These are phyloP conservation scores for Pseudonitzschia pungens DNA, from an alignment of 108 stramenopile species.

Conservation along the genomic window DNA sequence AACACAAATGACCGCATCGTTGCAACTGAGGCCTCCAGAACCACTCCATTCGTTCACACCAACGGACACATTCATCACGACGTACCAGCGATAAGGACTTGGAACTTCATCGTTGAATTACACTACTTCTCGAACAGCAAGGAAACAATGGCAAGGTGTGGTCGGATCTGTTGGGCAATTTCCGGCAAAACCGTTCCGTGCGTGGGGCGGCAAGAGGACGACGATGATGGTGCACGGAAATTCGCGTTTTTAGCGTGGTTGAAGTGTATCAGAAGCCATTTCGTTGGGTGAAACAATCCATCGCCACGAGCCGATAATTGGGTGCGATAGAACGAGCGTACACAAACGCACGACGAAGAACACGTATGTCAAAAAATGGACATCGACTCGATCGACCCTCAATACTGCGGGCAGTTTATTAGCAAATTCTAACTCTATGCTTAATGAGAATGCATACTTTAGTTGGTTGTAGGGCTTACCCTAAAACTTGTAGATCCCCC, in stretches of 20 bases:
- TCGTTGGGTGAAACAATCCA: not conserved
- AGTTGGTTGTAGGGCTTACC: too few relatives aligned
- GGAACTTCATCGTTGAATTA: conserved; percentile 15
- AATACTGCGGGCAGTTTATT: too few relatives aligned
- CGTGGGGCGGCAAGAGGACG: not conserved
- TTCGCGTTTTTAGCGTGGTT: conserved; percentile 1
- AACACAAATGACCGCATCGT: too few relatives aligned
- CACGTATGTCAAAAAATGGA: not conserved
- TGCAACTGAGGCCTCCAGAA: not conserved
- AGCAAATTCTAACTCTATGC: too few relatives aligned
- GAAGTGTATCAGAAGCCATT: conserved; percentile 8
- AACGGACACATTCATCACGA: not conserved
- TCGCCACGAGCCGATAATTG: not conserved
- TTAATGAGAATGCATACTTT: too few relatives aligned
- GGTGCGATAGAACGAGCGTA: not conserved
- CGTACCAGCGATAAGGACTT: conserved; percentile 13
- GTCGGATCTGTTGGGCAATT: too few relatives aligned
- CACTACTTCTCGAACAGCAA: not conserved
- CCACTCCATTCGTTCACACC: not conserved
- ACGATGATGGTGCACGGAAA: not conserved
- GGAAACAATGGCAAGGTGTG: not conserved
- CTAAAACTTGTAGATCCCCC: too few relatives aligned
- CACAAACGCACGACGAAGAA: conserved; percentile 1
- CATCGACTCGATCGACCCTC: not conserved
- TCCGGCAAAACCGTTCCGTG: too few relatives aligned